Evolutionary conservation across 805 yeast genomes (phyloP), one percentile per base, ranked within the genome.

Genomic region (Sugiyamaella americana): DNA sequence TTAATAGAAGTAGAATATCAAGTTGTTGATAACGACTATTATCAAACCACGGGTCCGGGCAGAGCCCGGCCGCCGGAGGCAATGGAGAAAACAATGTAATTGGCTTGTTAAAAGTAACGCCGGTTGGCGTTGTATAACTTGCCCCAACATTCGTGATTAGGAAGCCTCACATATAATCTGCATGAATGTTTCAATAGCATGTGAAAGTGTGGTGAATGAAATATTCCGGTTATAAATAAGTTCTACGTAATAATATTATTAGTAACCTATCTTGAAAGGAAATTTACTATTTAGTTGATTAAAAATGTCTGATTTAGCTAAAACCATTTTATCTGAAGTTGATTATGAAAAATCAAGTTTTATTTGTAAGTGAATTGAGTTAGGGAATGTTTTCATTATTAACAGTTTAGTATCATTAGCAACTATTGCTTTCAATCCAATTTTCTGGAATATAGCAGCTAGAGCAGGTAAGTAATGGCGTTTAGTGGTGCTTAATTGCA

Each of bases 391-490:
- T 8, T 26, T 26, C 8, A 26, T 21, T 30, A 38, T 16, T 38
- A 23, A 38, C 41, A 13, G 11, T 20, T 32, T 40, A 63, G 73
- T 69, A 49, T 78, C 91, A 3, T 62, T 86, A 23, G 74, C 72
- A 5, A 76, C 84, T 24, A 84, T 93, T 56, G 80, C 82, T 13
- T 89, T 93, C 76, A 93, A 93, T 64, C 98, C 98, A 16, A 76
- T 85, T 26, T 91, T 89, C 63, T 93, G 98, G 98, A 93, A 93
- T 64, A 74, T 84, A 48, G 94, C 78, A 19, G 98, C 98, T 4
- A 76, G 98, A 23, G 32, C 32, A 8, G 32, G 32, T 26, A 26
- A 26, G 32, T 26, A 8, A 8, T 8, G 13, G 8, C 11, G 32
- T 8, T 26, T 26, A 26, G 32, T n/a, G n/a, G n/a, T n/a, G 32